These are phyloP conservation scores for Aspergillus quadricinctus DNA, from an alignment of 2,329 filamentous ascomycete genomes.

Conservation along the genomic window DNA sequence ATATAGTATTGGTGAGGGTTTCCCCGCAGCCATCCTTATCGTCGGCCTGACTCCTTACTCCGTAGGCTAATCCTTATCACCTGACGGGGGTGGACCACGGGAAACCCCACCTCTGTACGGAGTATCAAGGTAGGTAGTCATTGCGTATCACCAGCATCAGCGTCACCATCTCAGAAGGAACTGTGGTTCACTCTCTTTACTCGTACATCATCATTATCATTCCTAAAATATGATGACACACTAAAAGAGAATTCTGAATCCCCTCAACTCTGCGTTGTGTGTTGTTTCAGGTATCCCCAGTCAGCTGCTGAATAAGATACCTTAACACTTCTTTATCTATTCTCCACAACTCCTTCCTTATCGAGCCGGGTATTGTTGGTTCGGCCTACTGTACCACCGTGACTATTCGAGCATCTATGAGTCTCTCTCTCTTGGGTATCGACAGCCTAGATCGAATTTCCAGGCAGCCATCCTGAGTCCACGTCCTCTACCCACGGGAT, in stretches of 20 bases:
- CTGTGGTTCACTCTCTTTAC: background rate
- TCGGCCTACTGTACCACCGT: background rate
- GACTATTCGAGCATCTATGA: background rate
- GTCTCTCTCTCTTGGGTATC: background rate
- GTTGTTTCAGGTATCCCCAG: background rate
- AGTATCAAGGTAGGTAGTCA: background rate
- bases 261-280: background rate
- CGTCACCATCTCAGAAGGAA: background rate
- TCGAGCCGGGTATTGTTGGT: background rate
- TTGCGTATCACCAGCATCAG: background rate
- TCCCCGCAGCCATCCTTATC: background rate
- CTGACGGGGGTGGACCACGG: background rate
- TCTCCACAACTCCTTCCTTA: background rate
- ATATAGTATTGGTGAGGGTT: background rate
- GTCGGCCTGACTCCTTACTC: background rate
- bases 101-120: background rate
- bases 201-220: slow-evolving; percentile 8
- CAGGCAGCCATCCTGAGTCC: background rate
- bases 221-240: background rate
- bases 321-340: background rate
- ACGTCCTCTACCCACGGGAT: background rate
- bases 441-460: background rate
- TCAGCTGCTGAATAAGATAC: background rate
- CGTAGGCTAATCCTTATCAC: background rate
- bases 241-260: background rate